Evolutionary conservation across 306 rosid genomes (phyloP).

Genomic region (Geum urbanum): DNA sequence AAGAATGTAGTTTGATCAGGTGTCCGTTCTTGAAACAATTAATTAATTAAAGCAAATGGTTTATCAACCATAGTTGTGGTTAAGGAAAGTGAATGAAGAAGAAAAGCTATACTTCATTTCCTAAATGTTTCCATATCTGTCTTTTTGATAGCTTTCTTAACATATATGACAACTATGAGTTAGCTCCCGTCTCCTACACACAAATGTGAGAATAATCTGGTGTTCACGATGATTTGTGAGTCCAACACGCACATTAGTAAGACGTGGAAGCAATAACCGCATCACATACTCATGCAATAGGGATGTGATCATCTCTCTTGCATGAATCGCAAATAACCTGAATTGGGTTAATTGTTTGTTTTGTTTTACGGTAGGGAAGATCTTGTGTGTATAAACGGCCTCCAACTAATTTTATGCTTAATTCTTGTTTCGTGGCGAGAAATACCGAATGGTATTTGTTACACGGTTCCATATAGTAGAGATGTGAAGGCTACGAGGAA

Average conservation of each 20-base stretch:
- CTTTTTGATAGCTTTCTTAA: neutral
- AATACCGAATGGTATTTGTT: neutral
- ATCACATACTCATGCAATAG: no score
- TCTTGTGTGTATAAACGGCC: neutral
- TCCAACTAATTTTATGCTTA: neutral
- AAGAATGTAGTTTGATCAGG: slow-evolving; percentile 5
- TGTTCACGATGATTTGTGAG: no score
- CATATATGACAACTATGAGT: neutral
- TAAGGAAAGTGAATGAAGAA: neutral
- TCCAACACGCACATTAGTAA: no score
- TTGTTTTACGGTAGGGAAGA: no score
- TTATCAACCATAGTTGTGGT: neutral
- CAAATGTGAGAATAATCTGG: no score
- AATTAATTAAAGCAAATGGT: neutral
- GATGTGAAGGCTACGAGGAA: no score
- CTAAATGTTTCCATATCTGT: neutral
- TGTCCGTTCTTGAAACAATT: neutral
- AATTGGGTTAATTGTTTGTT: no score
- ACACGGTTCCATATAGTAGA: neutral
- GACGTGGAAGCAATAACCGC: no score
- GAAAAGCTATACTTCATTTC: neutral
- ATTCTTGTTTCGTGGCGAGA: neutral
- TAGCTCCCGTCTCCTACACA: no score
- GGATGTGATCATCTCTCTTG: no score
- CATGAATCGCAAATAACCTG: no score